Conservation (phyloP, 371 early-diverging fungal species). For the Mortierella sp. region DNA sequence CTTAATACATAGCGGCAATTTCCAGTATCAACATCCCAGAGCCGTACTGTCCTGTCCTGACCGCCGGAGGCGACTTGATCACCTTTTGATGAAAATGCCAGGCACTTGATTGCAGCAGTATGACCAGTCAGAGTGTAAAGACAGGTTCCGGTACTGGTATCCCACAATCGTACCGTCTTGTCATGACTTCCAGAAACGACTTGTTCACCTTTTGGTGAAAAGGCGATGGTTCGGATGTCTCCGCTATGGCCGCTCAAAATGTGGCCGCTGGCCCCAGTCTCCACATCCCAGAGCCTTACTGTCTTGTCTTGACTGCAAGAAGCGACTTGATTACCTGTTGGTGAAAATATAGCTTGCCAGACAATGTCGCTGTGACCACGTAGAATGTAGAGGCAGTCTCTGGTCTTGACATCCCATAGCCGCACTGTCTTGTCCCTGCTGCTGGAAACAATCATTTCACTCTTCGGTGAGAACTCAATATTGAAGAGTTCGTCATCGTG, state of each 20-base stretch:
- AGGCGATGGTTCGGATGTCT: not conserved
- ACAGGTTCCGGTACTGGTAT: not conserved
- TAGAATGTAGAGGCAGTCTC: not conserved
- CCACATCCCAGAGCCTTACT: not conserved
- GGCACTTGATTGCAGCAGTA: not conserved
- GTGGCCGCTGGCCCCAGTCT: not conserved
- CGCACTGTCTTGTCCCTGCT: not conserved
- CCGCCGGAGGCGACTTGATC: not conserved
- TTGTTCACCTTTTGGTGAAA: not conserved
- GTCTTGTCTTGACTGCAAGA: not conserved
- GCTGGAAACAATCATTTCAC: not conserved
- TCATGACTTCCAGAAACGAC: not conserved
- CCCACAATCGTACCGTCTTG: constrained; percentile 1
- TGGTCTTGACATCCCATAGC: not conserved
- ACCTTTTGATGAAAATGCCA: not conserved
- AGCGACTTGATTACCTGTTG: not conserved
- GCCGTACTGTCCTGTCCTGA: not conserved
- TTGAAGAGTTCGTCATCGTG: not conserved
- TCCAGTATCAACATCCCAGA: not conserved
- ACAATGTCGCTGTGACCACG: not conserved
- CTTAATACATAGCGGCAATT: not conserved
- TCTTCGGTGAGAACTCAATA: not conserved
- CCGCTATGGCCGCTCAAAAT: not conserved
- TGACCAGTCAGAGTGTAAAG: not conserved
- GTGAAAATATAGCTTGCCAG: not conserved